Evolutionary conservation across 176 grass and related monocot genomes (phyloP), one percentile per base, ranked within the genome.

Genomic region (Aegilops sharonensis): DNA sequence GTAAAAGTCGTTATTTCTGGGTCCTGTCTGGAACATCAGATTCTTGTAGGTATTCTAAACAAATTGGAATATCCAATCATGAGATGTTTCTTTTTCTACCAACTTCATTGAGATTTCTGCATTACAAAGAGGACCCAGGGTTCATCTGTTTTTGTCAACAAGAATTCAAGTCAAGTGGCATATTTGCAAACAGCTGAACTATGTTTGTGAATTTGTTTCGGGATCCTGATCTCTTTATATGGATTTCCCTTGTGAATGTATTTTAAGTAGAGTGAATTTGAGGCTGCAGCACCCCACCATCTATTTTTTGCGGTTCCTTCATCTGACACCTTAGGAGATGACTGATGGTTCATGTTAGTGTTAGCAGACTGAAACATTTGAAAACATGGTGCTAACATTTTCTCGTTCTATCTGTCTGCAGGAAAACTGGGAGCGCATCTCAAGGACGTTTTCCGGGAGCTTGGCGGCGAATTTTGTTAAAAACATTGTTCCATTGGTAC

Each of bases 401-500:
- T 27, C 36, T 21, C 17, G 14, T 80, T 47, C 67, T 48, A 9
- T 72, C 64, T 65, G 40, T 61, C 18, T 78, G 42, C 86, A 97
- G 95, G 71, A 65, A 40, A 94, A 89, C 74, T 94, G 95, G 95
- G 92, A 94, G 47, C 82, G 30, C 66, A 90, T 97, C 50, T 86
- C 87, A 23, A 94, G 87, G 59, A 94, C 66, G 84, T 91, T 85
- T 88, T 30, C 34, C 11, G 78, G 60, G 18, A 87, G 32, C 73
- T 62, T 93, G 30, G 23, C 80, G 42, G 70, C 78, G 4, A 3
- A 1, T 59, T 93, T 94, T 57, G 39, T 97, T 67, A 60, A 6
- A 84, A 47, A 10, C 30, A 85, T 94, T 47, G 62, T 80, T 11
- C 48, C 90, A 74, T 75, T 64, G 86, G 95, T 97, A 91, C 40